Evolutionary conservation across 352 stramenopile species (phyloP), one percentile per base, ranked within the genome.

Genomic region (Phytophthora citricola): DNA sequence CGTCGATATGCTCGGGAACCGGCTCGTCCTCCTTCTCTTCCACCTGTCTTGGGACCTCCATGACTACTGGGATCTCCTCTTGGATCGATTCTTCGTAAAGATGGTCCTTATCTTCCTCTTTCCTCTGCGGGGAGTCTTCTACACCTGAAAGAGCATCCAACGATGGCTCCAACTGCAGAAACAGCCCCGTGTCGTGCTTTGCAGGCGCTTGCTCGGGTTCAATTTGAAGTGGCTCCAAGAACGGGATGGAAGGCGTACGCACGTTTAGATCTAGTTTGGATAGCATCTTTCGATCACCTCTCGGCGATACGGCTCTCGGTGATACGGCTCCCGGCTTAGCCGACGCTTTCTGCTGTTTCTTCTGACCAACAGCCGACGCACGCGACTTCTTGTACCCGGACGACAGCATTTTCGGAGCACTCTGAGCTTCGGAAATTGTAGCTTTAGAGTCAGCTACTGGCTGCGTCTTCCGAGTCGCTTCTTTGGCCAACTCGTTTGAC

Each of bases 351-450:
- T 63, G 47, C 31, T 58, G 51, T 43, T 64, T 67, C 45, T 71
- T 71, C 15, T 62, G 56, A 9, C 11, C 39, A 14, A 66, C 46
- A n/a, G 54, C 38, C 15, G 61, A 52, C 34, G 48, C 24, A 2
- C 75, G 69, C 34, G 59, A 64, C 34, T 79, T 71, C 39, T 84
- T 81, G 66, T 84, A 84, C 11, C 73, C 72, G 11, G 63, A 72
- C 8, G 66, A 75, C 10, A 73, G 65, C 11, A 63, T 55, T 57
- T 76, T 68, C 27, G 75, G 57, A 41, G 32, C 32, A 55, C n/a
- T 38, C 14, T 56, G 55, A 22, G 39, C 47, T 4, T 61, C 53
- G 1, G 50, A 34, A 11, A 6, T 24, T 15, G 69, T 46, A 47
- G 1, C 38, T 53, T 69, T 69, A 9, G 58, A 51, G 24, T 61